These are phyloP conservation scores for Beauveria brongniartii DNA, from an alignment of 2,329 filamentous ascomycete genomes.

Conservation along the genomic window DNA sequence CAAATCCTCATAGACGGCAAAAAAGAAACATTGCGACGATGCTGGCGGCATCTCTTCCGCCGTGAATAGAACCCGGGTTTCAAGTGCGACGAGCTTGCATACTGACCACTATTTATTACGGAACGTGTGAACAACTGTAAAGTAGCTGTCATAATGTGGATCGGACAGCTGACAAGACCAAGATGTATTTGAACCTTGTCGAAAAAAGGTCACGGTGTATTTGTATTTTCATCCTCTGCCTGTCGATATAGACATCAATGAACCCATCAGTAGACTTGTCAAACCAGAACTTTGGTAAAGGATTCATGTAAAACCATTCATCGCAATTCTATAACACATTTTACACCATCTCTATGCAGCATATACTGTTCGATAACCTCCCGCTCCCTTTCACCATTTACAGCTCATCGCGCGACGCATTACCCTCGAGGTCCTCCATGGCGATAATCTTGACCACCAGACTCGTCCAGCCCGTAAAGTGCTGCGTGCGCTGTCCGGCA, in stretches of 20 bases:
- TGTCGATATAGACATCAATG: too few relatives aligned
- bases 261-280: too few relatives aligned
- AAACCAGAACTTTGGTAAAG: too few relatives aligned
- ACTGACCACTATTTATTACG: conserved; percentile 17
- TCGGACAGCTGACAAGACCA: neutral
- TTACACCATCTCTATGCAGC: neutral
- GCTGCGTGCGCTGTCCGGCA: conserved; percentile 87
- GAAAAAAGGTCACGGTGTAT: too few relatives aligned
- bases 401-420: conserved; percentile 38
- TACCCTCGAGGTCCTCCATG: conserved; percentile 62
- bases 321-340: neutral
- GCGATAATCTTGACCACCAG: conserved; percentile 95
- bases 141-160: conserved; percentile 13
- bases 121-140: conserved; percentile 10
- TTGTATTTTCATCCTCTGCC: neutral
- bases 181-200: neutral
- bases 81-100: conserved; percentile 18
- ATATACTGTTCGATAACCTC: conserved; percentile 15
- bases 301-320: neutral
- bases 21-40: neutral
- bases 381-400: conserved; percentile 19
- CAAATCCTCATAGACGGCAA: neutral
- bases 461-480: conserved; percentile 99
- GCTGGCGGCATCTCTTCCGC: conserved; percentile 15
- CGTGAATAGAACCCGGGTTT: conserved; percentile 18